Conservation (phyloP, 805 yeast genomes). For the Saturnispora diversa region DNA sequence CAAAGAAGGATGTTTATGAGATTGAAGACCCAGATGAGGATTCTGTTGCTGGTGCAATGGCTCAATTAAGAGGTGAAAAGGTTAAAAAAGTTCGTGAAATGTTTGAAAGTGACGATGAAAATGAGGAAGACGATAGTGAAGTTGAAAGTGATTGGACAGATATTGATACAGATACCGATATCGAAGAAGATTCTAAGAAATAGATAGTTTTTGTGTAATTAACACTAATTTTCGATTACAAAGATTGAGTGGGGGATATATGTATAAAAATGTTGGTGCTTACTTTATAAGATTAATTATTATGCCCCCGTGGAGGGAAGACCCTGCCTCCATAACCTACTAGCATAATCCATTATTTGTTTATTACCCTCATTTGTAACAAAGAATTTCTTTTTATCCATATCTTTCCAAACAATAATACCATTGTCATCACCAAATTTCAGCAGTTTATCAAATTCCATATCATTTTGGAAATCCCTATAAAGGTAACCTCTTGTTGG, state of each 20-base stretch:
- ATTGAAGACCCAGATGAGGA: constrained; percentile 71
- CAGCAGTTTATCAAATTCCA: constrained; percentile 65
- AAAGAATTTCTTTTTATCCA: constrained; percentile 61
- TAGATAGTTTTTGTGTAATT: too few species aligned
- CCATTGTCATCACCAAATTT: constrained; percentile 88
- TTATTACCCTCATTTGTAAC: constrained; percentile 81
- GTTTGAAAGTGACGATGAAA: constrained; percentile 23
- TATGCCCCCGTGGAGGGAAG: too few species aligned
- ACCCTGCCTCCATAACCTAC: constrained; percentile 40
- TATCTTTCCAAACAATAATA: constrained; percentile 81
- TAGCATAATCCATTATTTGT: constrained; percentile 88
- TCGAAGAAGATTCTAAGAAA: constrained; percentile 34
- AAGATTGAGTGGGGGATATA: too few species aligned
- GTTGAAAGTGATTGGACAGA: constrained; percentile 36
- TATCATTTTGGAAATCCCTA: constrained; percentile 70
- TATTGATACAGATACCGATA: constrained; percentile 59
- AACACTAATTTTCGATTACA: too few species aligned
- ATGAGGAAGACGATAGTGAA: constrained; percentile 14
- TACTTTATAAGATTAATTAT: too few species aligned
- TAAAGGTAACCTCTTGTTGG: constrained; percentile 81
- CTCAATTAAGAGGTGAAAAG: constrained; percentile 55
- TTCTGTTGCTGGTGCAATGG: constrained; percentile 66
- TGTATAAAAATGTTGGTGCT: too few species aligned
- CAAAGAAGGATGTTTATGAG: constrained; percentile 39
- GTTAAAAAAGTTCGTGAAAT: constrained; percentile 38